Evolutionary conservation across 208 protist species (phyloP).

Genomic region (Herpetomonas tarakana): DNA sequence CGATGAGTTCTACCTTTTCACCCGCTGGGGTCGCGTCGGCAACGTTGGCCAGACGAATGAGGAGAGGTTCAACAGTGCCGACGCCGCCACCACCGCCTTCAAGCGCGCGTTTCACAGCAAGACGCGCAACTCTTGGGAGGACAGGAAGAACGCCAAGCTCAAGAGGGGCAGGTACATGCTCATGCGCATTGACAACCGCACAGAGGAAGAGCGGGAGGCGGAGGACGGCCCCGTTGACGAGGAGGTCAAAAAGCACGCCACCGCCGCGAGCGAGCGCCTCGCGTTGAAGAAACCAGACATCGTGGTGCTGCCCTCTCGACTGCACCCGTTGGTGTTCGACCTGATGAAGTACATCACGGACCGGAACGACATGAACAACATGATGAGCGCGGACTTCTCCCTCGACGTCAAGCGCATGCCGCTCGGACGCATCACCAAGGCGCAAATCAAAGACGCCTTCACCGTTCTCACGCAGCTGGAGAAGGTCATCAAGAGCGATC

Average conservation of each 20-base stretch:
- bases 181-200: constrained; percentile 41
- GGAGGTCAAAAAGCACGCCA: not conserved
- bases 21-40: constrained; percentile 50
- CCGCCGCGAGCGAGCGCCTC: not conserved
- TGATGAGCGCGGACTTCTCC: constrained; percentile 34
- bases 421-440: constrained; percentile 52
- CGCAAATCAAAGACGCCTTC: constrained; percentile 41
- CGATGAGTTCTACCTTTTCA: constrained; percentile 25
- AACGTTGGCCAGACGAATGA: constrained; percentile 10
- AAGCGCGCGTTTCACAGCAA: constrained; percentile 26
- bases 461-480: constrained; percentile 28
- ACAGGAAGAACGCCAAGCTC: constrained; percentile 21
- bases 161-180: constrained; percentile 24
- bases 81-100: constrained; percentile 18
- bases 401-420: constrained; percentile 55
- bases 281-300: not conserved
- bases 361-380: constrained; percentile 30
- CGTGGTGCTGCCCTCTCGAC: not conserved
- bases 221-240: constrained; percentile 6
- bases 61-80: not conserved
- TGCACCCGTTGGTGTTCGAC: constrained; percentile 19
- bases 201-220: not conserved
- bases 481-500: constrained; percentile 13
- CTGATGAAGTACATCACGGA: constrained; percentile 46
- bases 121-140: constrained; percentile 28